A percentile compares a stretch with the other conserved stretches of the same genome.
phyloP scores from a whole-genome alignment of 495 filamentous ascomycete species.

The Alectoria sarmentosa region DNA sequence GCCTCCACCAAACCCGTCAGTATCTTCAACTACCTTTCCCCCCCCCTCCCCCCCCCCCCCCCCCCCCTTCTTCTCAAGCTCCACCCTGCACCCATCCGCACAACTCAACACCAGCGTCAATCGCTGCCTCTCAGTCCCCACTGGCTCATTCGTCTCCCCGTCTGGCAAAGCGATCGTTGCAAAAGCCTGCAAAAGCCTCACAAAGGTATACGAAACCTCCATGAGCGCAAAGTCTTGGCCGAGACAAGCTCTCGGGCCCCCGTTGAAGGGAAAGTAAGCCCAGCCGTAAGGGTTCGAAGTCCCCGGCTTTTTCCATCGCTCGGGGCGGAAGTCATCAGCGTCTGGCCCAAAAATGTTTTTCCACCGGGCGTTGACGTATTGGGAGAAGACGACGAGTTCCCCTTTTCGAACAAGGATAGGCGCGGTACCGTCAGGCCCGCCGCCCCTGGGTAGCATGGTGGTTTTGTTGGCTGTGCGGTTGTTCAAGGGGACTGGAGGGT shows the following conservation, averaged over 20 bases:
- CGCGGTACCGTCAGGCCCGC: slow-evolving; percentile 56
- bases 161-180: slow-evolving; percentile 26
- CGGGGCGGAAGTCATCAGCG: slow-evolving; percentile 36
- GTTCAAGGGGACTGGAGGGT: slow-evolving; percentile 70
- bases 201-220: slow-evolving; percentile 40
- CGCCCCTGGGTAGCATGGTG: slow-evolving; percentile 65
- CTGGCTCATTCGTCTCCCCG: slow-evolving; percentile 25
- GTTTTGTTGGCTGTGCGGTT: slow-evolving; percentile 58
- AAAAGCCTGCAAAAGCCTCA: slow-evolving; percentile 41
- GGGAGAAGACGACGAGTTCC: slow-evolving; percentile 28
- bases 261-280: slow-evolving; percentile 41
- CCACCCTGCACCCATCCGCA: slow-evolving; percentile 27
- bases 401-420: slow-evolving; percentile 60
- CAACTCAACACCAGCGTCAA: slow-evolving; percentile 24
- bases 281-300: slow-evolving; percentile 11
- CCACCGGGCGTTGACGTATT: slow-evolving; percentile 27
- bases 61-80: not conserved
- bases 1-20: not conserved
- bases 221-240: slow-evolving; percentile 48
- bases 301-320: slow-evolving; percentile 35
- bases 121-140: slow-evolving; percentile 20
- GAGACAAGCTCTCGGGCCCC: slow-evolving; percentile 41
- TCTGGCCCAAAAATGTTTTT: slow-evolving; percentile 24
- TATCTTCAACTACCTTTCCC: not conserved
- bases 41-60: not conserved